phyloP scores from a whole-genome alignment of 1,284 basidiomycete genomes.

The Cutaneotrichosporon sp. region DNA sequence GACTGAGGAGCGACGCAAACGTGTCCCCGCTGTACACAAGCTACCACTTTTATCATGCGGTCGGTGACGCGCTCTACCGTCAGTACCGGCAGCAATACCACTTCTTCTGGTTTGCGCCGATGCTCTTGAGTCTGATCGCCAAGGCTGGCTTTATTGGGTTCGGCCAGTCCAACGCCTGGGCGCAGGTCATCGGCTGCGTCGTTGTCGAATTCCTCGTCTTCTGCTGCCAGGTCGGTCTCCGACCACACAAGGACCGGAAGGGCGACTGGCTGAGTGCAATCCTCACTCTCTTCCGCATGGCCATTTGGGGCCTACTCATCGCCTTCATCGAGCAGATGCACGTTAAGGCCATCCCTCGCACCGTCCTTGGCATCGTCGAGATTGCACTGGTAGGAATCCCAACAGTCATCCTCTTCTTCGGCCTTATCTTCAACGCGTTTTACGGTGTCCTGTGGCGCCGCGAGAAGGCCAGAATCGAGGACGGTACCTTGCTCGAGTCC shows the following conservation, averaged over 20 bases:
- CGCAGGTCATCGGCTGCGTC: conserved; percentile 67
- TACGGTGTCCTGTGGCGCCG: conserved; percentile 45
- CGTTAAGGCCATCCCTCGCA: conserved; percentile 39
- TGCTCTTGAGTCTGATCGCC: conserved; percentile 47
- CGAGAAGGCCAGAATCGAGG: conserved; percentile 41
- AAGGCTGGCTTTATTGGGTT: conserved; percentile 71
- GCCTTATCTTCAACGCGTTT: conserved; percentile 68
- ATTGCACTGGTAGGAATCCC: conserved; percentile 47
- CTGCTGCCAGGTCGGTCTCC: conserved; percentile 54
- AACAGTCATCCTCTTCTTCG: conserved; percentile 60
- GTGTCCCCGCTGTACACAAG: conserved; percentile 45
- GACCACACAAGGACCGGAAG: conserved; percentile 48
- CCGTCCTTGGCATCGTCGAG: conserved; percentile 46
- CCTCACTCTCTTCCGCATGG: conserved; percentile 39
- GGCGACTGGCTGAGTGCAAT: conserved; percentile 45
- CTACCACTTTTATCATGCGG: conserved; percentile 43
- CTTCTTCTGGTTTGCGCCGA: conserved; percentile 50
- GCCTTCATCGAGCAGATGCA: conserved; percentile 43
- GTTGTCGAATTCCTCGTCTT: conserved; percentile 64
- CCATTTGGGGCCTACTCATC: conserved; percentile 45
- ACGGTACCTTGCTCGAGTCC: conserved; percentile 42
- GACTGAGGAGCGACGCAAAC: conserved; percentile 27
- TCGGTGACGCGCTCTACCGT: conserved; percentile 45
- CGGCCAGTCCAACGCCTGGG: conserved; percentile 59
- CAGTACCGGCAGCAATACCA: conserved; percentile 49